Evolutionary conservation across 768 basidiomycete species (phyloP), one percentile per base, ranked within the genome.

Genomic region (Mycena polygramma): DNA sequence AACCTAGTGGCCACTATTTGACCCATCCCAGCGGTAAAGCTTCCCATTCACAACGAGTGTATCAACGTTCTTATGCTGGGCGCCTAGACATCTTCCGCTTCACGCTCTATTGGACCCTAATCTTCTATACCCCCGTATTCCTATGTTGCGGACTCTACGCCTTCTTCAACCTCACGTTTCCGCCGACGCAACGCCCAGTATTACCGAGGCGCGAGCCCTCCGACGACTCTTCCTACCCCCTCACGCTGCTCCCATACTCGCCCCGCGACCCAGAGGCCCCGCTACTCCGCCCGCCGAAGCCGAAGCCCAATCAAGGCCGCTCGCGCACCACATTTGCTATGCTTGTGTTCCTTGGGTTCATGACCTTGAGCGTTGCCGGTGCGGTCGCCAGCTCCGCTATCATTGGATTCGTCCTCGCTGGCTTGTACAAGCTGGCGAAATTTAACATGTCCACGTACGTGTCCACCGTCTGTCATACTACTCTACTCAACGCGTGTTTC

Each of bases 361-460:
- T 86, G 14, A 63, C 76, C 4, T 61, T 85, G 57, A 81, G 86
- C 61, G 71, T 88, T 9, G 84, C 83, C 51, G 86, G 86, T 0
- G 83, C 87, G 5, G 82, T 85, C 14, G 74, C 86, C n/a, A 82
- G 83, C 35, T 84, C 86, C 14, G 84, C 84, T 6, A 79, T 88
- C 8, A 69, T 87, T 43, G 85, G 86, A 1, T 85, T 85, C 64
- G 76, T 81, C n/a, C 76, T 83, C n/a, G 81, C 81, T 43, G 86
- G 83, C 13, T 69, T 89, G 41, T 89, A 81, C 75, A 80, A 80
- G 63, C 81, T 86, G 0, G 86, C 77, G 19, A 74, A 81, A 54
- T 87, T 84, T 55, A 81, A 85, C 62, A 86, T 89, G 84, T 88
- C 86, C 24, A 87, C 87, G 84, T 87, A 73, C 48, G 84, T 77